Conservation (phyloP, 345 rosid species). For the Mallotus nudiflorus region DNA sequence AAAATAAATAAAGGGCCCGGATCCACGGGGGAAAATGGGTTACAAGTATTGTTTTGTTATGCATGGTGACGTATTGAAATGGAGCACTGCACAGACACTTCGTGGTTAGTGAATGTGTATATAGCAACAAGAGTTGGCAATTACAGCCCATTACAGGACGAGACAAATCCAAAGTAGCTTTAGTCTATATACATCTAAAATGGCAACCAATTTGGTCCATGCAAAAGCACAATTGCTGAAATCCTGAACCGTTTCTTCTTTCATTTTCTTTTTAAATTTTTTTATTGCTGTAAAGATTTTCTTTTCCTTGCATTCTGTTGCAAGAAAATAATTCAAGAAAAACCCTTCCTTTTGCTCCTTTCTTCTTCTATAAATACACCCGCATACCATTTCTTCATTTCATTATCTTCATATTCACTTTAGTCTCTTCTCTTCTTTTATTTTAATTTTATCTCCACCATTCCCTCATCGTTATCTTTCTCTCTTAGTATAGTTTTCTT, state of each 20-base stretch:
- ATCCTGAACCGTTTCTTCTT: conserved; percentile 47
- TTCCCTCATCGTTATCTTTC: not conserved
- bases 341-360: not conserved
- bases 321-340: not conserved
- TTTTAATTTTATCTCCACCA: too few relatives aligned
- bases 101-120: not conserved
- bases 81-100: not conserved
- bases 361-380: not conserved
- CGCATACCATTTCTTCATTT: not conserved
- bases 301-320: conserved; percentile 29
- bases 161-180: conserved; percentile 21
- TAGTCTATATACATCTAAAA: not conserved
- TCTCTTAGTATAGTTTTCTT: not conserved
- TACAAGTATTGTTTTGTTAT: not conserved
- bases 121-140: not conserved
- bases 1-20: too few relatives aligned
- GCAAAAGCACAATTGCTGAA: conserved; percentile 27
- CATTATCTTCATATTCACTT: not conserved
- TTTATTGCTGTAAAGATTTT: conserved; percentile 28
- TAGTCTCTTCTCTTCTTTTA: not conserved
- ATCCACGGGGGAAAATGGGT: not conserved
- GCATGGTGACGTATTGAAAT: not conserved
- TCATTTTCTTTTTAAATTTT: not conserved
- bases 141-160: not conserved
- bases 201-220: conserved; percentile 20